A percentile compares a stretch with the other conserved stretches of the same genome.
phyloP scores from a whole-genome alignment of 345 rosid genomes.

The Populus simonii region DNA sequence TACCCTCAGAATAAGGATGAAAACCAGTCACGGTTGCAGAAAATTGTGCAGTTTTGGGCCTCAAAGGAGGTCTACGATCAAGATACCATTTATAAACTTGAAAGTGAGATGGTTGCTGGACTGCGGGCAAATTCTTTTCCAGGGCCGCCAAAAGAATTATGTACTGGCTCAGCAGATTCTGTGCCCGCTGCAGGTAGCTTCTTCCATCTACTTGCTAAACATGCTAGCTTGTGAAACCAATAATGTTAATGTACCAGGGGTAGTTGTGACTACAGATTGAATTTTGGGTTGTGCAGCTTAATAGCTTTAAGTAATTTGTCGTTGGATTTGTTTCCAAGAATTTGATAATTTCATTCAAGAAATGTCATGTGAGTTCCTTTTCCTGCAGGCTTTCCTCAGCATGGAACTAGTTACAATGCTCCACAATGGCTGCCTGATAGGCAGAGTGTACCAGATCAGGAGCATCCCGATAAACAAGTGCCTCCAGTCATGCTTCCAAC shows the following conservation, averaged over 20 bases:
- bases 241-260: background rate
- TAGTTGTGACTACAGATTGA: background rate
- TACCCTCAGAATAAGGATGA: constrained; percentile 81
- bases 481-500: constrained; percentile 37
- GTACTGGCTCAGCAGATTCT: constrained; percentile 44
- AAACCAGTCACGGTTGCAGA: constrained; percentile 81
- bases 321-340: background rate
- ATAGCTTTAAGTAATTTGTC: background rate
- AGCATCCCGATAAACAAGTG: constrained; percentile 48
- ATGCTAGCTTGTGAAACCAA: background rate
- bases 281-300: background rate
- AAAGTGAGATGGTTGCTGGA: constrained; percentile 84
- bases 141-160: constrained; percentile 50
- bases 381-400: constrained; percentile 27
- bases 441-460: constrained; percentile 46
- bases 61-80: constrained; percentile 91
- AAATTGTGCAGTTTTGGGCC: constrained; percentile 93
- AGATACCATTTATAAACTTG: constrained; percentile 71
- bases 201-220: background rate
- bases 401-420: constrained; percentile 31
- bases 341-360: background rate
- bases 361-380: background rate
- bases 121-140: constrained; percentile 49
- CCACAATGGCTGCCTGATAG: constrained; percentile 65
- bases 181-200: constrained; percentile 32